phyloP scores from a whole-genome alignment of 169 alveolate genomes.

The Eimeria acervulina region DNA sequence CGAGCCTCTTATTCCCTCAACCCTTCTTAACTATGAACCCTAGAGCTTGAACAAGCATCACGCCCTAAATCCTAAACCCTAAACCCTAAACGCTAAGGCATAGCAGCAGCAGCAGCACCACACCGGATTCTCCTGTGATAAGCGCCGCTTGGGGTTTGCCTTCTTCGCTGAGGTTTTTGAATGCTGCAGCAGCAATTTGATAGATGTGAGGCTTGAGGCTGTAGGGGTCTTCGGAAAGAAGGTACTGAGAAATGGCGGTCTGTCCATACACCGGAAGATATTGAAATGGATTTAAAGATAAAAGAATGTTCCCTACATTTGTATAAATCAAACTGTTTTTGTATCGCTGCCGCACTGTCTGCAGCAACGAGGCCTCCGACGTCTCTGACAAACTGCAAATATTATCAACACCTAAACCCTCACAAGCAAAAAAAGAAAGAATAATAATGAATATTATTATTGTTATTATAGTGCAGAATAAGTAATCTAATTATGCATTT shows the following conservation, averaged over 20 bases:
- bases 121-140: slow-evolving; percentile 97
- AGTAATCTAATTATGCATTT: too few relatives aligned
- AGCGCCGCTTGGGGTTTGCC: slow-evolving; percentile 94
- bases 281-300: slow-evolving; percentile 94
- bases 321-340: slow-evolving; percentile 90
- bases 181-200: slow-evolving; percentile 96
- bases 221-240: slow-evolving; percentile 8
- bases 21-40: too few relatives aligned
- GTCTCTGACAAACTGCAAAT: slow-evolving; percentile 91
- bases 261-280: slow-evolving; percentile 75
- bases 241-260: neutral
- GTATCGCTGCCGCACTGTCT: slow-evolving; percentile 90
- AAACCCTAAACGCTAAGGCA: too few relatives aligned
- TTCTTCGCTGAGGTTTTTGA: slow-evolving; percentile 89
- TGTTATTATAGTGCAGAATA: too few relatives aligned
- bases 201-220: slow-evolving; percentile 96
- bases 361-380: slow-evolving; percentile 92
- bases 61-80: neutral
- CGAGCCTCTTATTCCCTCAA: too few relatives aligned
- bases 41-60: neutral
- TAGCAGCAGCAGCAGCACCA: neutral
- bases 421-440: neutral
- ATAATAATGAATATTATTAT: too few relatives aligned
- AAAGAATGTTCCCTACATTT: slow-evolving; percentile 93
- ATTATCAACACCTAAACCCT: slow-evolving; percentile 89